Base-by-base conservation (phyloP, 139 green algal species). In the Coelastrella sp. region DNA sequence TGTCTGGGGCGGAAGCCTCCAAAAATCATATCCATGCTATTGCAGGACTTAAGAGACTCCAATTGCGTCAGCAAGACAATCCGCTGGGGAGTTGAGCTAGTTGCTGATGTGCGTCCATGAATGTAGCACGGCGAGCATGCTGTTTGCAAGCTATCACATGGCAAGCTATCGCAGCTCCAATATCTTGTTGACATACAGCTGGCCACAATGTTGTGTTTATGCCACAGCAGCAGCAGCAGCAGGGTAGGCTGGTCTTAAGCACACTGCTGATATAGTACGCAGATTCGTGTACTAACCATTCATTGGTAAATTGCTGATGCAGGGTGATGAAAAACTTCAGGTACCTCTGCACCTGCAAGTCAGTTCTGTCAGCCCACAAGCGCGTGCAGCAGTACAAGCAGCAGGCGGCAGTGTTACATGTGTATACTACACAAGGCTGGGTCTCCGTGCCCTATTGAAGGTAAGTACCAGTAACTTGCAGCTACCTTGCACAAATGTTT, bases 361-460 rank as follows among this genome's bases (percentile, higher is more conserved):
- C 15, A 96, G 88, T 66, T 86, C 92, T 37, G 91, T 85, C 30
- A 93, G 89, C 8, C 32, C 63, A 0, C 50, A 53, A 5, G 95
- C 96, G 0, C 80, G 83, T 41, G 83, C 86, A 50, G 87, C 89
- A 0, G 88, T 99, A 9, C 89, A 96, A 82, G 62, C 45, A 4
- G 91, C 89, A 5, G 96, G 96, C 0, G 96, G 96, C 30, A 89
- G 60, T 23, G 94, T 99, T 13, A 95, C 91, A 2, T 94, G 89
- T 0, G 96, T 99, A 15, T 98, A 99, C 88, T 99, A 99, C 93
- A 98, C 96, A 41, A 83, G 90, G 79, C 89, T 98, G 17, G 96
- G 87, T 2, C 90, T 99, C 77, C 79, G 90, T 1, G 96, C 96
- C 3, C 84, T 98, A 75, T 51, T 97, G 37, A 93, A 93, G 79